A percentile compares a stretch with the other conserved stretches of the same genome.
phyloP scores from a whole-genome alignment of 345 rosid species.

The Eucalyptus shirleyi region DNA sequence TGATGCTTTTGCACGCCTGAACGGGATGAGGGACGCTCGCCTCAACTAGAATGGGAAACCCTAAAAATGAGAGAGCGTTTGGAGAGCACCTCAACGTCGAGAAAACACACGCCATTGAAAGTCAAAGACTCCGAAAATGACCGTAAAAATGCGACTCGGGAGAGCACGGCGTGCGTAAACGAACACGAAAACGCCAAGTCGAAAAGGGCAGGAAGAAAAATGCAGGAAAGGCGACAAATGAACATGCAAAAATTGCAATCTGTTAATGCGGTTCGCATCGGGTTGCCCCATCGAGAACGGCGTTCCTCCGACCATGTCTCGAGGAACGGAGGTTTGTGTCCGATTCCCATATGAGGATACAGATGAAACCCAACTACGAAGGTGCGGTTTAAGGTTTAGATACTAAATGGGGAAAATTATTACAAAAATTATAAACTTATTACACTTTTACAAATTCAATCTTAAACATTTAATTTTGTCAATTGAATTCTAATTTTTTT shows the following conservation, averaged over 20 bases:
- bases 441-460: neutral
- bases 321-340: neutral
- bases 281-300: neutral
- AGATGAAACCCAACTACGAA: neutral
- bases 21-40: neutral
- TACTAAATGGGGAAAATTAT: too few relatives aligned
- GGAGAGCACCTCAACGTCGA: neutral
- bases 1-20: neutral
- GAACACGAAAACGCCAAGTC: neutral
- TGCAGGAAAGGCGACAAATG: neutral
- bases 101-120: neutral
- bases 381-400: neutral
- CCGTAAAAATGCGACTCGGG: neutral
- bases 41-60: neutral
- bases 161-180: neutral
- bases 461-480: too few relatives aligned
- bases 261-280: neutral
- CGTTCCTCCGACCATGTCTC: neutral
- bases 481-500: too few relatives aligned
- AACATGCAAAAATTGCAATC: neutral
- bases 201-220: neutral
- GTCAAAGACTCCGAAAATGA: neutral
- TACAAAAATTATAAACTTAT: too few relatives aligned
- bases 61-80: neutral
- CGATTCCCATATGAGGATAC: neutral